A percentile compares a stretch with the other conserved stretches of the same genome.
Conservation (phyloP, 2,329 filamentous ascomycete genomes). For the Talaromyces sp. region DNA sequence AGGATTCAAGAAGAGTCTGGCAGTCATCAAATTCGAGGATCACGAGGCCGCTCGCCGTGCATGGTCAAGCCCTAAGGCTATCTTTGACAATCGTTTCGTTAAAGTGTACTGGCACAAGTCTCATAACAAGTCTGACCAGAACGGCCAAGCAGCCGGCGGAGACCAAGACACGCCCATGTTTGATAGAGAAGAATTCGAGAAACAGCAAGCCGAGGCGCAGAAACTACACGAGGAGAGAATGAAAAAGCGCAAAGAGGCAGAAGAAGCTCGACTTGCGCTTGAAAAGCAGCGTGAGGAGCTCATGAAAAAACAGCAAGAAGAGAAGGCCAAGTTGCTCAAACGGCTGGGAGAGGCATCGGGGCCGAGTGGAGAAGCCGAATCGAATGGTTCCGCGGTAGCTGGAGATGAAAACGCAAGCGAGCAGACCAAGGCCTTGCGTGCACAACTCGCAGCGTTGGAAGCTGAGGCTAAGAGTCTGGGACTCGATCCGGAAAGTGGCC, state of each 20-base stretch:
- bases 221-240: conserved; percentile 53
- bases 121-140: conserved; percentile 32
- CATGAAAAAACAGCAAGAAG: conserved; percentile 53
- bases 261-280: conserved; percentile 50
- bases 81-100: conserved; percentile 63
- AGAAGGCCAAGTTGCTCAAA: conserved; percentile 49
- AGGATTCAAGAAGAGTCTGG: conserved; percentile 51
- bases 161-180: conserved; percentile 44
- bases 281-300: conserved; percentile 50
- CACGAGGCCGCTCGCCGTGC: conserved; percentile 52
- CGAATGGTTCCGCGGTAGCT: conserved; percentile 21
- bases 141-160: conserved; percentile 24
- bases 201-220: conserved; percentile 56
- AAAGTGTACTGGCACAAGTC: conserved; percentile 61
- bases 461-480: conserved; percentile 54
- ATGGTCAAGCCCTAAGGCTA: conserved; percentile 58
- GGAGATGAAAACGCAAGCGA: conserved; percentile 40
- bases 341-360: conserved; percentile 41
- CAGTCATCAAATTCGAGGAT: conserved; percentile 53
- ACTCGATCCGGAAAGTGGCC: conserved; percentile 42
- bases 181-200: conserved; percentile 52
- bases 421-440: conserved; percentile 52
- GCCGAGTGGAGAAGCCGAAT: conserved; percentile 14
- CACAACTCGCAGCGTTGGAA: conserved; percentile 54
- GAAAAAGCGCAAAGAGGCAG: conserved; percentile 50